Evolutionary conservation across 2,329 filamentous ascomycete genomes (phyloP).

Genomic region (Aspergillus jensenii): DNA sequence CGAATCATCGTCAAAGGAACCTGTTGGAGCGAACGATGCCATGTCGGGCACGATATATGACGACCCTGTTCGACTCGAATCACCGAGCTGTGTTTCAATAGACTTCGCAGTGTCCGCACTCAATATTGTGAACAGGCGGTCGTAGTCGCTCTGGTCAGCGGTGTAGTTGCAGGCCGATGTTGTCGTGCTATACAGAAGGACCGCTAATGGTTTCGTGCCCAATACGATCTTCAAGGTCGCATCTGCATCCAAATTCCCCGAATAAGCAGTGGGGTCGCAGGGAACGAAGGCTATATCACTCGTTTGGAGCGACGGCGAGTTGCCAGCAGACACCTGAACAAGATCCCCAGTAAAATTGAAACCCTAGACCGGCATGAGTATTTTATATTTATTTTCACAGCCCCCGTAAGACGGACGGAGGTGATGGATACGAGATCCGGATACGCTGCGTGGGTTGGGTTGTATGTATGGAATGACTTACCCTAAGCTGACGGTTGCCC

Average conservation of each 20-base stretch:
- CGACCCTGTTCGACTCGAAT: conserved; percentile 21
- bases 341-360: conserved; percentile 30
- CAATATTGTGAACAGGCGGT: conserved; percentile 38
- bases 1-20: neutral
- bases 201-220: conserved; percentile 27
- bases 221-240: conserved; percentile 36
- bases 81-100: conserved; percentile 21
- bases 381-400: neutral
- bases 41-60: conserved; percentile 35
- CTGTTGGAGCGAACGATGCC: conserved; percentile 20
- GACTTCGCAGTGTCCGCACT: conserved; percentile 14
- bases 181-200: conserved; percentile 42
- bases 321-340: conserved; percentile 28
- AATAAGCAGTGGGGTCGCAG: conserved; percentile 42
- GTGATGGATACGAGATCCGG: neutral
- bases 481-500: conserved; percentile 19
- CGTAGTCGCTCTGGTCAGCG: conserved; percentile 25
- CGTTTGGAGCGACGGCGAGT: conserved; percentile 26
- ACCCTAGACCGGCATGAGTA: conserved; percentile 20
- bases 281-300: conserved; percentile 41
- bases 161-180: conserved; percentile 40
- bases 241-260: conserved; percentile 37
- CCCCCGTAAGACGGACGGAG: neutral
- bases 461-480: conserved; percentile 14
- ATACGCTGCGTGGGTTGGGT: neutral